Evolutionary conservation across 768 basidiomycete species (phyloP).

Genomic region (Mycena albidolilacea): DNA sequence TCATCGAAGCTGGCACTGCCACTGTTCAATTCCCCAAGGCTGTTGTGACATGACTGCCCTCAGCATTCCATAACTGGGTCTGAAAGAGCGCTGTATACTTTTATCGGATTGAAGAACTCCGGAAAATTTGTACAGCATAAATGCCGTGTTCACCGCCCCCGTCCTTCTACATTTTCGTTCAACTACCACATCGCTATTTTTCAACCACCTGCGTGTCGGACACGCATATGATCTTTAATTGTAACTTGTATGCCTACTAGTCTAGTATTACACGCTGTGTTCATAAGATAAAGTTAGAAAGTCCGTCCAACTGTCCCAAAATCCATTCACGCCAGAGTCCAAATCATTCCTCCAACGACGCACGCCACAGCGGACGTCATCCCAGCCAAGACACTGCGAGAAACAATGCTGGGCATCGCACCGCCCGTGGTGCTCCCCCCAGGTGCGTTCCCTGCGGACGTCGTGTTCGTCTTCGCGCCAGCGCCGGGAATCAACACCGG

Average conservation of each 20-base stretch:
- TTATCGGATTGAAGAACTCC: too few relatives aligned
- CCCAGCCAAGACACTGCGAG: background rate
- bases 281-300: background rate
- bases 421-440: background rate
- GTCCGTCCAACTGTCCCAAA: background rate
- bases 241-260: too few relatives aligned
- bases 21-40: too few relatives aligned
- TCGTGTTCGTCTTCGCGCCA: background rate
- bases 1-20: too few relatives aligned
- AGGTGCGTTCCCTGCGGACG: background rate
- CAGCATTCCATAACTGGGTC: too few relatives aligned
- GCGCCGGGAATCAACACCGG: constrained; percentile 30
- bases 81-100: too few relatives aligned
- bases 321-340: constrained; percentile 8
- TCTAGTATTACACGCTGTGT: background rate
- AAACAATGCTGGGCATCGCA: background rate
- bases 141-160: too few relatives aligned
- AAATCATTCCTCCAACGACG: constrained; percentile 8
- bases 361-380: background rate
- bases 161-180: too few relatives aligned
- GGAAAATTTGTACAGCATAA: too few relatives aligned
- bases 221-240: background rate
- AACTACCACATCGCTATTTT: too few relatives aligned
- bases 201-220: too few relatives aligned
- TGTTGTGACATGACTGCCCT: too few relatives aligned